These are phyloP conservation scores for Hypoxylon fuscum DNA, from an alignment of 495 filamentous ascomycete genomes.

Conservation along the genomic window DNA sequence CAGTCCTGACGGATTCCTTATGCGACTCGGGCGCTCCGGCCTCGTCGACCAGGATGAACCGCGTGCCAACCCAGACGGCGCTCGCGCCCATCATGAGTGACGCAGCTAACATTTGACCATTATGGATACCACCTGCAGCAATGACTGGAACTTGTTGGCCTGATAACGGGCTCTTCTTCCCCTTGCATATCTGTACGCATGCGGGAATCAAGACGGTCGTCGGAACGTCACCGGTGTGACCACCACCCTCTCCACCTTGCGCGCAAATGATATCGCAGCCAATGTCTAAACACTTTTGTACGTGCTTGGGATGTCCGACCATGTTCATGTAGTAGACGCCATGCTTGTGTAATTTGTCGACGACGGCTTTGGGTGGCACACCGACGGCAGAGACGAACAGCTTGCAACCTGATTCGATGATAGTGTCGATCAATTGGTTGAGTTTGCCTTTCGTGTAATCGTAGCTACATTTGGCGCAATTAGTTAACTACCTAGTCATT, in stretches of 20 bases:
- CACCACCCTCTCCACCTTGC: constrained; percentile 91
- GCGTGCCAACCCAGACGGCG: constrained; percentile 95
- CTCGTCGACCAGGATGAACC: constrained; percentile 93
- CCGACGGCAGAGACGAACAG: constrained; percentile 98
- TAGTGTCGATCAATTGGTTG: constrained; percentile 85
- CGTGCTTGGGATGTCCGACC: constrained; percentile 99
- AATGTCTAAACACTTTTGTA: constrained; percentile 87
- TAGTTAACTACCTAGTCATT: constrained; percentile 22
- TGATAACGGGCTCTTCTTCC: constrained; percentile 85
- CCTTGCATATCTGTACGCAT: constrained; percentile 82
- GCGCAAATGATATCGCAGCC: constrained; percentile 93
- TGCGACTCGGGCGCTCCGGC: constrained; percentile 93
- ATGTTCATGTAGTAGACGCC: constrained; percentile 99
- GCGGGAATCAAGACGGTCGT: constrained; percentile 90
- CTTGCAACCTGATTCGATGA: constrained; percentile 89
- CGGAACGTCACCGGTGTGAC: constrained; percentile 90
- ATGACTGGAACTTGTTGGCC: constrained; percentile 87
- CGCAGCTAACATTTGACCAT: constrained; percentile 89
- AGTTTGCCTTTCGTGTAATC: constrained; percentile 99
- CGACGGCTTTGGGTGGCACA: constrained; percentile 86
- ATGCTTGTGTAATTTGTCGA: constrained; percentile 85
- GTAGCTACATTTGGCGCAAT: constrained; percentile 70
- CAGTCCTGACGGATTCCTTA: constrained; percentile 94
- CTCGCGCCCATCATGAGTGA: constrained; percentile 90
- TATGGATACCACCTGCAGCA: constrained; percentile 93